Percentiles rank a stretch among this genome's conserved stretches.
These are phyloP conservation scores for Nicotiana obtusifolia DNA, from an alignment of 257 asterid species.

Conservation along the genomic window DNA sequence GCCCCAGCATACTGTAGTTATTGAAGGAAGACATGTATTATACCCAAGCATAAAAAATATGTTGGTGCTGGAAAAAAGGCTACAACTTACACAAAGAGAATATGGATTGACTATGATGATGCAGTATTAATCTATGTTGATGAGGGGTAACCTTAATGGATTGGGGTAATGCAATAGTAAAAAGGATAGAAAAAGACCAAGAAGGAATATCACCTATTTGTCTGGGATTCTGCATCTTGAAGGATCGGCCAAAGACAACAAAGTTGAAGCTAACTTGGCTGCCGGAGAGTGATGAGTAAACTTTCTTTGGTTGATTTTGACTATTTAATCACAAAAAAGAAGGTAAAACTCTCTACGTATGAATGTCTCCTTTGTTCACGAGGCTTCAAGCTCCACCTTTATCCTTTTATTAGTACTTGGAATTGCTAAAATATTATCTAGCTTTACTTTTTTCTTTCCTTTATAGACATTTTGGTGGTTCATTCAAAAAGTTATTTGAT, in stretches of 20 bases:
- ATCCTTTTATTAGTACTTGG: too few species aligned
- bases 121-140: conserved; percentile 56
- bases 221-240: conserved; percentile 77
- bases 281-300: conserved; percentile 49
- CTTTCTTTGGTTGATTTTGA: conserved; percentile 71
- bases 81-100: conserved; percentile 60
- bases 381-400: too few species aligned
- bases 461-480: too few species aligned
- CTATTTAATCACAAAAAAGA: conserved; percentile 83
- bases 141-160: conserved; percentile 89
- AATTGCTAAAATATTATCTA: too few species aligned
- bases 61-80: conserved; percentile 93
- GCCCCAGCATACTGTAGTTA: conserved; percentile 87
- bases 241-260: conserved; percentile 79
- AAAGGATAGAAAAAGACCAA: conserved; percentile 65
- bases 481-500: too few species aligned
- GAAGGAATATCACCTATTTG: conserved; percentile 57
- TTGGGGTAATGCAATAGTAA: conserved; percentile 90
- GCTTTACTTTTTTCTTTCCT: too few species aligned
- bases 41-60: conserved; percentile 75
- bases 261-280: conserved; percentile 96
- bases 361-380: too few species aligned
- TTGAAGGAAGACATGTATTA: conserved; percentile 52
- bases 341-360: conserved; percentile 36
- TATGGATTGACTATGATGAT: conserved; percentile 85